A percentile compares a stretch with the other conserved stretches of the same genome.
Conservation (phyloP, 495 filamentous ascomycete species). For the Penicillium coprophilum region DNA sequence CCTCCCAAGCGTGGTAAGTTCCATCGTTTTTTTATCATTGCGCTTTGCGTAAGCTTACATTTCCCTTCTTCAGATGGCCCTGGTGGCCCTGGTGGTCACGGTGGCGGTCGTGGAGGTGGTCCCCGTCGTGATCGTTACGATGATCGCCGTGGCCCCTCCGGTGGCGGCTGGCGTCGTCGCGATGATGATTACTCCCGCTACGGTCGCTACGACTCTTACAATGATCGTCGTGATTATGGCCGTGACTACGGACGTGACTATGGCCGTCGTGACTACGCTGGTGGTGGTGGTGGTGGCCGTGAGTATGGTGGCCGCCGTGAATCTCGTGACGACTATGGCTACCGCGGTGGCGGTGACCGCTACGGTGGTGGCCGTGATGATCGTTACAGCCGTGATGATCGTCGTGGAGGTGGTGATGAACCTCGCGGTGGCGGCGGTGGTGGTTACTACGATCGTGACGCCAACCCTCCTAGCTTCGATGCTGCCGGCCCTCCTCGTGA, state of each 20-base stretch:
- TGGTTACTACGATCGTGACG: constrained; percentile 49
- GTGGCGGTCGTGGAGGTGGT: constrained; percentile 8
- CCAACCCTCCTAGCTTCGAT: constrained; percentile 46
- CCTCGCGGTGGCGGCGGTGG: constrained; percentile 40
- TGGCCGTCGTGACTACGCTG: constrained; percentile 47
- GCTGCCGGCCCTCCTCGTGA: constrained; percentile 58
- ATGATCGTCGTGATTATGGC: constrained; percentile 52
- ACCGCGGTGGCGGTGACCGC: constrained; percentile 45
- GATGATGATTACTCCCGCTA: constrained; percentile 56
- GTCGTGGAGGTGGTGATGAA: constrained; percentile 45
- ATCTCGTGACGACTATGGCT: constrained; percentile 56
- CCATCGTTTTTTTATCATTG: constrained; percentile 2
- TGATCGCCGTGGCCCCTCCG: constrained; percentile 57
- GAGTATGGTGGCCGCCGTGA: constrained; percentile 53
- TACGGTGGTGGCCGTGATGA: constrained; percentile 56
- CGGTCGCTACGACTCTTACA: constrained; percentile 59
- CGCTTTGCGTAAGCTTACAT: constrained; percentile 23
- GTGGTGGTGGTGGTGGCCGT: constrained; percentile 44
- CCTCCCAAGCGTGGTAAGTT: constrained; percentile 93
- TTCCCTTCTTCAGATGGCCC: constrained; percentile 48
- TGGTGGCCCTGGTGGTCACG: constrained; percentile 34
- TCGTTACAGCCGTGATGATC: constrained; percentile 64
- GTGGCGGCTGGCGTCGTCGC: constrained; percentile 48
- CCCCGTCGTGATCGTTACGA: constrained; percentile 50
- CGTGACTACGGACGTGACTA: constrained; percentile 52